A percentile compares a stretch with the other conserved stretches of the same genome.
These are phyloP conservation scores for Aspergillus sojae DNA, from an alignment of 2,329 filamentous ascomycete genomes.

Conservation along the genomic window DNA sequence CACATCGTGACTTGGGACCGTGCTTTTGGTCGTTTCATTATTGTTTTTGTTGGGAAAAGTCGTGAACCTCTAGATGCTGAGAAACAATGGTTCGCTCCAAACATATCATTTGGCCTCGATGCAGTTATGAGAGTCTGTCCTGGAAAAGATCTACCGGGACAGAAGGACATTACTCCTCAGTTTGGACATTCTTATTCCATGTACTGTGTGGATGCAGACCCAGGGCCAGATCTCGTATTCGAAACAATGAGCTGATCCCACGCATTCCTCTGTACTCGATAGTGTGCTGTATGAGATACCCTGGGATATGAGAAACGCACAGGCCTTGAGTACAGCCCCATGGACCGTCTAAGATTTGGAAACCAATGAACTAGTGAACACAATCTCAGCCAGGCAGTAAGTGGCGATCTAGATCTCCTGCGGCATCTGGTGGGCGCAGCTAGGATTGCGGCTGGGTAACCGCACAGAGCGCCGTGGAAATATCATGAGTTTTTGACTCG, in stretches of 20 bases:
- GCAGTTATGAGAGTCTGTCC: slow-evolving; percentile 12
- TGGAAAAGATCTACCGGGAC: neutral
- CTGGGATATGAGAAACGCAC: neutral
- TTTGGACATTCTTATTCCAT: slow-evolving; percentile 6
- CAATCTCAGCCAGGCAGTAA: neutral
- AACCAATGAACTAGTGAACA: neutral
- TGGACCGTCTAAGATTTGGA: neutral
- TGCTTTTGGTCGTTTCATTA: slow-evolving; percentile 29
- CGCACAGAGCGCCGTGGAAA: neutral
- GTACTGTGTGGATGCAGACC: slow-evolving; percentile 33
- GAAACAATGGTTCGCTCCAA: neutral
- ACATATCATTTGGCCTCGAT: slow-evolving; percentile 11
- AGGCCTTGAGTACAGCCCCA: neutral
- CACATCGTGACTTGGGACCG: slow-evolving; percentile 43
- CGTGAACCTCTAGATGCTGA: slow-evolving; percentile 1
- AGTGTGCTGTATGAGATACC: neutral
- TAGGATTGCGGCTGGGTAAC: neutral
- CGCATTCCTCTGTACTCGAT: neutral
- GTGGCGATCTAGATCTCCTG: neutral
- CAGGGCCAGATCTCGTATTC: slow-evolving; percentile 22
- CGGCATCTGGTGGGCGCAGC: neutral
- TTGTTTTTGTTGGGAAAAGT: slow-evolving; percentile 33
- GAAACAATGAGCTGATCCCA: neutral
- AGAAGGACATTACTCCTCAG: neutral
- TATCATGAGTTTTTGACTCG: neutral